Percentiles rank a stretch among this genome's conserved stretches.
These are phyloP conservation scores for Populus simonii DNA, from an alignment of 345 rosid species.

Conservation along the genomic window DNA sequence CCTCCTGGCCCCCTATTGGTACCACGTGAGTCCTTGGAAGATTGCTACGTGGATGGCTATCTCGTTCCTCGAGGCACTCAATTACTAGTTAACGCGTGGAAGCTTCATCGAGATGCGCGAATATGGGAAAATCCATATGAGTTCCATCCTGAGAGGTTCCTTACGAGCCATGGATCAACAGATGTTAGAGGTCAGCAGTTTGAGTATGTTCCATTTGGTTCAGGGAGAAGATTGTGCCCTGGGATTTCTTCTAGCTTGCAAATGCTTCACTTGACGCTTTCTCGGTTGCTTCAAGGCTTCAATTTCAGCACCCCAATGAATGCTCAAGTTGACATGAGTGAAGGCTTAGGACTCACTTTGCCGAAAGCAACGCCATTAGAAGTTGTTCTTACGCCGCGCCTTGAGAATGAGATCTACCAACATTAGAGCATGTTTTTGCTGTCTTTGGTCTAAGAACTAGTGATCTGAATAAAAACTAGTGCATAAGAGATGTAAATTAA, in stretches of 20 bases:
- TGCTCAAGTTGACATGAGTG: constrained; percentile 23
- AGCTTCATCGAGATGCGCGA: constrained; percentile 38
- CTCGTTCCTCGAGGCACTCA: constrained; percentile 30
- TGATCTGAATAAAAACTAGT: too few relatives aligned
- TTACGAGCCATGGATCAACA: constrained; percentile 15
- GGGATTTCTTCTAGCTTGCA: constrained; percentile 13
- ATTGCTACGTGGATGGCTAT: constrained; percentile 26
- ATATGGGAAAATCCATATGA: constrained; percentile 32
- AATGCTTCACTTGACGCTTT: constrained; percentile 18
- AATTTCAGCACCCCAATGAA: constrained; percentile 3
- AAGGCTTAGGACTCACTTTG: constrained; percentile 18
- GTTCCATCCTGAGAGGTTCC: constrained; percentile 33
- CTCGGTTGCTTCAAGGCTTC: constrained; percentile 26
- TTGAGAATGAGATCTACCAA: background rate
- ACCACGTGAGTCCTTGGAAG: constrained; percentile 38
- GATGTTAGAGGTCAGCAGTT: constrained; percentile 22
- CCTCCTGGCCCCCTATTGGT: constrained; percentile 32
- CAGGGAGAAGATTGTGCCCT: constrained; percentile 31
- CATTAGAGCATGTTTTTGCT: too few relatives aligned
- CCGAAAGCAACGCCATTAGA: constrained; percentile 18
- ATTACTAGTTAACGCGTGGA: constrained; percentile 34
- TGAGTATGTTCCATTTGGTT: constrained; percentile 29
- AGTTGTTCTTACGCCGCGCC: constrained; percentile 14
- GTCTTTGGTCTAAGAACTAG: too few relatives aligned
- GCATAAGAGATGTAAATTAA: too few relatives aligned